Percentiles rank a stretch among this genome's conserved stretches.
These are phyloP conservation scores for Phytophthora uliginosa DNA, from an alignment of 352 stramenopile genomes.

Conservation along the genomic window DNA sequence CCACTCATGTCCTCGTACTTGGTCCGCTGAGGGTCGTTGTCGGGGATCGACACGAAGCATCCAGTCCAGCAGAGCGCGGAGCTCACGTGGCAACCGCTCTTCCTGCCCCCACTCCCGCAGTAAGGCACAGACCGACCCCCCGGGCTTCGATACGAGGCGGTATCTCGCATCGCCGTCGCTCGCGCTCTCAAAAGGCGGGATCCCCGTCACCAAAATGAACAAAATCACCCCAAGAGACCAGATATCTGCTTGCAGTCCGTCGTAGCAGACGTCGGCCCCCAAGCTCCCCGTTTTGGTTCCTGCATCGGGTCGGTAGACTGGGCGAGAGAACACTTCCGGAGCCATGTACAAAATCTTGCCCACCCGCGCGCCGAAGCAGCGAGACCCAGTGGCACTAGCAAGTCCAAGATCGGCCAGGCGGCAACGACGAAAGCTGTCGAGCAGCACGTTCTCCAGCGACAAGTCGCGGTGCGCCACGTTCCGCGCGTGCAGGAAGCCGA, in stretches of 20 bases:
- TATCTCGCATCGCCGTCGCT: conserved; percentile 63
- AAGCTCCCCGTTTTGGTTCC: neutral
- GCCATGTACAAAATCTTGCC: conserved; percentile 80
- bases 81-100: conserved; percentile 34
- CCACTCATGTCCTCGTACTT: conserved; percentile 58
- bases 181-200: conserved; percentile 58
- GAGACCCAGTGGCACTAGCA: conserved; percentile 43
- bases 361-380: conserved; percentile 50
- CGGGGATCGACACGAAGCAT: conserved; percentile 51
- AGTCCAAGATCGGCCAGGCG: conserved; percentile 71
- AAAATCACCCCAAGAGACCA: conserved; percentile 77
- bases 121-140: conserved; percentile 45
- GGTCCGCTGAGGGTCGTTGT: conserved; percentile 44
- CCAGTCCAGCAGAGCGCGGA: conserved; percentile 45
- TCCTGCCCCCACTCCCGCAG: conserved; percentile 54
- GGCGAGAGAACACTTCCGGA: conserved; percentile 55
- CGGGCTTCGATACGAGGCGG: conserved; percentile 46
- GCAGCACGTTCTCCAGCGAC: conserved; percentile 74
- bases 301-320: conserved; percentile 6
- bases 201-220: conserved; percentile 69
- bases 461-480: conserved; percentile 75
- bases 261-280: conserved; percentile 36
- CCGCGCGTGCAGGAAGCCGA: conserved; percentile 59
- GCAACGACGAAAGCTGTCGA: conserved; percentile 55
- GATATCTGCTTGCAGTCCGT: conserved; percentile 64